Evolutionary conservation across 2,329 filamentous ascomycete genomes (phyloP).

Genomic region (Colletotrichum nymphaeae): DNA sequence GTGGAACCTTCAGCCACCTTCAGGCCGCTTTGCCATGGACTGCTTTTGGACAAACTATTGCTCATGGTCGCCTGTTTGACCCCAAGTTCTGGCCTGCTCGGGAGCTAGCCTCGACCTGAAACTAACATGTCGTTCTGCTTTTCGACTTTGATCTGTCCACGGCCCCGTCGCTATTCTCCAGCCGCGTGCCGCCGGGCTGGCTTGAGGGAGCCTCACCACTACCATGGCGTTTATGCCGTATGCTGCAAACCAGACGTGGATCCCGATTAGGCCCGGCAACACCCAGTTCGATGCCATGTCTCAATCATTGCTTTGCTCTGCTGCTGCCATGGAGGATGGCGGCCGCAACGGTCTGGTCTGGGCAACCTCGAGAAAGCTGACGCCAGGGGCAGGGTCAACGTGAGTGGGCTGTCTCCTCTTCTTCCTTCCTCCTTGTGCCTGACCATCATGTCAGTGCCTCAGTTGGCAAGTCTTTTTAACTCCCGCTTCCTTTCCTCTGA

Average conservation of each 20-base stretch:
- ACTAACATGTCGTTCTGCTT: constrained; percentile 27
- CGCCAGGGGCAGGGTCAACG: constrained; percentile 13
- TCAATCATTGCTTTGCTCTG: constrained; percentile 22
- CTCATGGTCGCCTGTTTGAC: constrained; percentile 26
- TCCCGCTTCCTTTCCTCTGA: constrained; percentile 25
- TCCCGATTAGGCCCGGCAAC: constrained; percentile 28
- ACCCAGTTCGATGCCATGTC: constrained; percentile 30
- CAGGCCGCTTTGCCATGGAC: constrained; percentile 29
- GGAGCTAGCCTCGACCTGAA: constrained; percentile 33
- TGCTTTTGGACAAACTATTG: constrained; percentile 21
- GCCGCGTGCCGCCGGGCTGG: constrained; percentile 20
- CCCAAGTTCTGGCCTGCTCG: constrained; percentile 26
- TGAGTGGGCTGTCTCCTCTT: constrained; percentile 32
- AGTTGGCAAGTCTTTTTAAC: constrained; percentile 33
- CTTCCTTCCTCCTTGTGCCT: constrained; percentile 8
- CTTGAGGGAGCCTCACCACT: constrained; percentile 21
- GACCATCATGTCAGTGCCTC: constrained; percentile 31
- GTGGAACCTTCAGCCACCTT: constrained; percentile 31
- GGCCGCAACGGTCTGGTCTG: constrained; percentile 18
- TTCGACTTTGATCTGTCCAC: constrained; percentile 30
- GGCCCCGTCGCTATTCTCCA: constrained; percentile 26
- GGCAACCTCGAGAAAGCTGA: constrained; percentile 25
- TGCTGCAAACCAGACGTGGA: constrained; percentile 26
- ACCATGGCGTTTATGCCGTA: constrained; percentile 27
- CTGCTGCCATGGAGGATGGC: constrained; percentile 11